phyloP scores from a whole-genome alignment of 495 filamentous ascomycete species.

The Sordaria brevicollis region DNA sequence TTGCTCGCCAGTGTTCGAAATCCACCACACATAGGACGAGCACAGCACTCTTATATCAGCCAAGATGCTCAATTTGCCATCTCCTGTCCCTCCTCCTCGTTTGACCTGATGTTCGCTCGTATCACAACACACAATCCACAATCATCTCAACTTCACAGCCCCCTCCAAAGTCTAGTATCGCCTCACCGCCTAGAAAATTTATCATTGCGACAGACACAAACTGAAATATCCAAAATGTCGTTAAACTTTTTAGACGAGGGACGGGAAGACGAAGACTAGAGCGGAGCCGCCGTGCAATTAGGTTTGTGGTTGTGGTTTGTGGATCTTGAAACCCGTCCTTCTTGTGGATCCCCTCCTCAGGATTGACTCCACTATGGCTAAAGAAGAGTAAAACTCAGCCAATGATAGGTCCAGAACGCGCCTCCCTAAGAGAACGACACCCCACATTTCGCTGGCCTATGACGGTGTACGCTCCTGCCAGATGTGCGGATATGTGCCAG shows the following conservation, averaged over 20 bases:
- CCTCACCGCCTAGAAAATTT: neutral
- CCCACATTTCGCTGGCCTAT: neutral
- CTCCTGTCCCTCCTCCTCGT: neutral
- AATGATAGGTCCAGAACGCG: neutral
- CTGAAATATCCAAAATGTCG: neutral
- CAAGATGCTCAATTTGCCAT: neutral
- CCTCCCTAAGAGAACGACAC: neutral
- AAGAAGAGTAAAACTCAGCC: neutral
- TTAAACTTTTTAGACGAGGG: neutral
- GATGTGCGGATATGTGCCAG: too few species aligned
- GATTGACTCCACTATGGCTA: neutral
- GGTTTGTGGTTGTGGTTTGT: neutral
- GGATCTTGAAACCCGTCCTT: neutral
- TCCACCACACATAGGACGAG: neutral
- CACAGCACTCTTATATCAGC: neutral
- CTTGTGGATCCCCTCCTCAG: neutral
- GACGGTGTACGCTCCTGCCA: too few species aligned
- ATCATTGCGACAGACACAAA: neutral
- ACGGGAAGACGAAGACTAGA: neutral
- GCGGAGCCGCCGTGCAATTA: neutral
- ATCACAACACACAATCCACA: neutral
- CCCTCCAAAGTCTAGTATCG: neutral
- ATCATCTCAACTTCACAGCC: neutral
- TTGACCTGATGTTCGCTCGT: neutral
- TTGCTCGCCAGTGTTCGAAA: too few species aligned